A percentile compares a stretch with the other conserved stretches of the same genome.
Conservation (phyloP, 768 basidiomycete genomes). For the Auriscalpium microsporum region DNA sequence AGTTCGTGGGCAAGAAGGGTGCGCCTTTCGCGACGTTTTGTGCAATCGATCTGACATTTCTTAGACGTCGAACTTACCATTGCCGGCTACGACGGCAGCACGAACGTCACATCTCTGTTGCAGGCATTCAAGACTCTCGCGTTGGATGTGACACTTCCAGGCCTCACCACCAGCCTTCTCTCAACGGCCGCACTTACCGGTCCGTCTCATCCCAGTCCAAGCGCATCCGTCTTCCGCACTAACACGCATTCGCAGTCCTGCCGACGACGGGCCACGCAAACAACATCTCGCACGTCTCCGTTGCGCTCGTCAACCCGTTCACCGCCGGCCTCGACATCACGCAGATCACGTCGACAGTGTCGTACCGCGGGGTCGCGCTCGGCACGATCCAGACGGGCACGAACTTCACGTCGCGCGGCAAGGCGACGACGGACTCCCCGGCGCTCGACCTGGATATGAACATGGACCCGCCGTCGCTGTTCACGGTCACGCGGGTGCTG, state of each 20-base stretch:
- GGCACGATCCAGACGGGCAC: slow-evolving; percentile 50
- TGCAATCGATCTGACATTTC: not conserved
- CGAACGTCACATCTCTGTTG: slow-evolving; percentile 45
- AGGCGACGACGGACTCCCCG: slow-evolving; percentile 49
- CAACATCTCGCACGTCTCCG: slow-evolving; percentile 58
- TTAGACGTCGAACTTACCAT: slow-evolving; percentile 51
- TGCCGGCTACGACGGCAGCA: slow-evolving; percentile 51
- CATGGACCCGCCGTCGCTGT: slow-evolving; percentile 57
- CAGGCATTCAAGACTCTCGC: slow-evolving; percentile 55
- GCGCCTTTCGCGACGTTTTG: not conserved
- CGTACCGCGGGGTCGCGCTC: slow-evolving; percentile 50
- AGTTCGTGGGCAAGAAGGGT: slow-evolving; percentile 60
- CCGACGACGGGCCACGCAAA: slow-evolving; percentile 52
- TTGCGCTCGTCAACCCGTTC: slow-evolving; percentile 61
- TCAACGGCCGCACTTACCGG: slow-evolving; percentile 47
- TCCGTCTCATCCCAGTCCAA: slow-evolving; percentile 15
- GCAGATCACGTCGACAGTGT: slow-evolving; percentile 50
- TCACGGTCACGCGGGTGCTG: slow-evolving; percentile 60
- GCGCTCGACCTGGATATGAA: slow-evolving; percentile 55
- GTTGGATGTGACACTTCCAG: slow-evolving; percentile 50
- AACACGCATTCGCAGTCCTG: slow-evolving; percentile 34
- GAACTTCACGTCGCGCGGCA: slow-evolving; percentile 44
- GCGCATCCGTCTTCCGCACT: not conserved
- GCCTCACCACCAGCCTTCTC: slow-evolving; percentile 48
- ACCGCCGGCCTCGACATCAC: slow-evolving; percentile 50